Conservation (phyloP, 2,329 filamentous ascomycete species). For the Dactylonectria estremocensis region DNA sequence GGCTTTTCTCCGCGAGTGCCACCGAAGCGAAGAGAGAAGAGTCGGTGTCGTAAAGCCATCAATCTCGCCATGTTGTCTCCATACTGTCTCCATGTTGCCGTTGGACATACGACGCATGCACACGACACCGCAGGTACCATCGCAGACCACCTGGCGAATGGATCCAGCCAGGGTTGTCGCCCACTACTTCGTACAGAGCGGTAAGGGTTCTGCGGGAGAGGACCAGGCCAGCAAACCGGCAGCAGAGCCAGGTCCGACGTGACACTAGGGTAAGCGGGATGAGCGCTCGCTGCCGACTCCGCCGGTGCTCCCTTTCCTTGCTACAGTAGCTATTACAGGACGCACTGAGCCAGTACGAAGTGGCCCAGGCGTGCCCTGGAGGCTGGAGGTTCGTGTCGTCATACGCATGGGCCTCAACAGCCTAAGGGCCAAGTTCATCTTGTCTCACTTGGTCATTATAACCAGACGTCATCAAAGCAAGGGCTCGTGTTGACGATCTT, state of each 20-base stretch:
- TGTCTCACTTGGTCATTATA: slow-evolving; percentile 22
- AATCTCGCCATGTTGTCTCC: slow-evolving; percentile 22
- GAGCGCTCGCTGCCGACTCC: slow-evolving; percentile 1
- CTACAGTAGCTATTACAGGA: not conserved
- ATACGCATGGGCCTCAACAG: slow-evolving; percentile 22
- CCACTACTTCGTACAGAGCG: slow-evolving; percentile 21
- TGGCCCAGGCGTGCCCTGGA: not conserved
- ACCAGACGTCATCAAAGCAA: slow-evolving; percentile 22
- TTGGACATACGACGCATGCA: slow-evolving; percentile 6
- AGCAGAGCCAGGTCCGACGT: slow-evolving; percentile 31
- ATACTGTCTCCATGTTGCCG: not conserved
- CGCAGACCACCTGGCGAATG: slow-evolving; percentile 27
- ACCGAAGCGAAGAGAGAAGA: slow-evolving; percentile 11
- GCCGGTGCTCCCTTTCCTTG: slow-evolving; percentile 6
- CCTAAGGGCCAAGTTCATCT: slow-evolving; percentile 14
- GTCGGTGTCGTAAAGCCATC: slow-evolving; percentile 17
- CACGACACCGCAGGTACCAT: slow-evolving; percentile 32
- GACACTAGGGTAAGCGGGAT: slow-evolving; percentile 27
- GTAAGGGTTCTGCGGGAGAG: slow-evolving; percentile 27
- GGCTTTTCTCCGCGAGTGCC: slow-evolving; percentile 5
- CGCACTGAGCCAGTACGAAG: not conserved
- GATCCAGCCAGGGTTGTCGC: slow-evolving; percentile 27
- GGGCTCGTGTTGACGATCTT: slow-evolving; percentile 15
- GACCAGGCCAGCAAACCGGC: slow-evolving; percentile 19
- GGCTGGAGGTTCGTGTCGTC: slow-evolving; percentile 31